These are phyloP conservation scores for Spirogloea muscicola DNA, from an alignment of 139 green algal species.

Conservation along the genomic window DNA sequence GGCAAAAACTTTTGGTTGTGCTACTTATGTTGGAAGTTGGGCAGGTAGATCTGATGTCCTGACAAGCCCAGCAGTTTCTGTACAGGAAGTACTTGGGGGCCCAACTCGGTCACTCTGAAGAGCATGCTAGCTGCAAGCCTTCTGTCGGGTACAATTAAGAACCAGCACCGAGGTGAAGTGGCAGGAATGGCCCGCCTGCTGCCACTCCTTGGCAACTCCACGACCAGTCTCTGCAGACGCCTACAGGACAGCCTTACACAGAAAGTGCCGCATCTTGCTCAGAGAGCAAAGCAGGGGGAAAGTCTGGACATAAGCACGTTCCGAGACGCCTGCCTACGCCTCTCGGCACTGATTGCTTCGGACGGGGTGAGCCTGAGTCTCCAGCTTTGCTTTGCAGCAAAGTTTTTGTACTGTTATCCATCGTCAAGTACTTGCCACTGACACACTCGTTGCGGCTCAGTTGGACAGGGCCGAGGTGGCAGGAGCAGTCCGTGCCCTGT, in stretches of 20 bases:
- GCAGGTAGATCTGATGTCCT: too few species aligned
- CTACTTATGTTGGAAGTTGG: background rate
- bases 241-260: background rate
- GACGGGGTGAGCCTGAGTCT: constrained; percentile 6
- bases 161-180: background rate
- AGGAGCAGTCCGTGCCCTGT: constrained; percentile 33
- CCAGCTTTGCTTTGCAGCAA: background rate
- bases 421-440: background rate
- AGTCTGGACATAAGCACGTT: constrained; percentile 4
- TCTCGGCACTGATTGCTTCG: constrained; percentile 14
- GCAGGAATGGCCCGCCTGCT: background rate
- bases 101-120: background rate
- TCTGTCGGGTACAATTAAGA: constrained; percentile 16
- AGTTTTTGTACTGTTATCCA: background rate
- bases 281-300: background rate
- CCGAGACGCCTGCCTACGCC: constrained; percentile 23
- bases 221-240: background rate
- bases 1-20: background rate
- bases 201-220: background rate
- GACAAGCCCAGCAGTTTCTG: background rate
- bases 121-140: constrained; percentile 15
- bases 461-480: background rate
- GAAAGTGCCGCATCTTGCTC: too few species aligned
- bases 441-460: background rate
- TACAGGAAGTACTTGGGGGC: background rate